phyloP scores from a whole-genome alignment of 495 filamentous ascomycete genomes.

The Achaetomiella virescens region DNA sequence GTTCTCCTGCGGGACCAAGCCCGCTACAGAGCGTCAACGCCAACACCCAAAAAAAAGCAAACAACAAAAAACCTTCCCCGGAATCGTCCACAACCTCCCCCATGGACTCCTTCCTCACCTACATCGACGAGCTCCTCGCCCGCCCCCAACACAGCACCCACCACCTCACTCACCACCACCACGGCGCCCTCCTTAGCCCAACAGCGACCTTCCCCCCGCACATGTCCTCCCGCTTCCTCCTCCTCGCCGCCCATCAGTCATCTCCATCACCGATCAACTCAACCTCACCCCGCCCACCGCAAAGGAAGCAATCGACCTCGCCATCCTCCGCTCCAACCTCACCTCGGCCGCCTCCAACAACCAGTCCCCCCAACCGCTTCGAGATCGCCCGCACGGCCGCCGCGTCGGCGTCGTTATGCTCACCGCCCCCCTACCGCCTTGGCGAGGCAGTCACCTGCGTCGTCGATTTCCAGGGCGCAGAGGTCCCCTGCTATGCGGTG shows the following conservation, averaged over 20 bases:
- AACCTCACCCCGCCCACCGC: slow-evolving; percentile 42
- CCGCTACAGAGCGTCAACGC: slow-evolving; percentile 45
- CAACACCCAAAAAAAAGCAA: slow-evolving; percentile 10
- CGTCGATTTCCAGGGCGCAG: slow-evolving; percentile 69
- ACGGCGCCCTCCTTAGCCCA: slow-evolving; percentile 59
- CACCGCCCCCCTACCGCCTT: slow-evolving; percentile 84
- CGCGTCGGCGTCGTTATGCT: slow-evolving; percentile 84
- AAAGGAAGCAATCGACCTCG: slow-evolving; percentile 85
- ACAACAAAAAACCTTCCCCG: slow-evolving; percentile 14
- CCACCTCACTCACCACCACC: slow-evolving; percentile 10
- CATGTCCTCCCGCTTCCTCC: slow-evolving; percentile 49
- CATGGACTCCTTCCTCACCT: slow-evolving; percentile 62
- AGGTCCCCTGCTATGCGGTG: slow-evolving; percentile 73
- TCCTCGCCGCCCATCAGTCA: slow-evolving; percentile 48
- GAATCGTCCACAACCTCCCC: slow-evolving; percentile 26
- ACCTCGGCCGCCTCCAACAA: slow-evolving; percentile 41
- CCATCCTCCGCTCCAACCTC: slow-evolving; percentile 73
- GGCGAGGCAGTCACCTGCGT: slow-evolving; percentile 79
- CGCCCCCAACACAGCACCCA: slow-evolving; percentile 46
- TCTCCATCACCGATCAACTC: slow-evolving; percentile 30
- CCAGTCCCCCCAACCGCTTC: slow-evolving; percentile 76
- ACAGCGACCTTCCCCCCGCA: slow-evolving; percentile 53
- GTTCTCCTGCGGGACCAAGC: slow-evolving; percentile 85
- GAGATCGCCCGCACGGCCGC: slow-evolving; percentile 82
- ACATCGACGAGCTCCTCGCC: slow-evolving; percentile 74